Evolutionary conservation across 345 rosid species (phyloP), one percentile per base, ranked within the genome.

Genomic region (Hibiscus syriacus): DNA sequence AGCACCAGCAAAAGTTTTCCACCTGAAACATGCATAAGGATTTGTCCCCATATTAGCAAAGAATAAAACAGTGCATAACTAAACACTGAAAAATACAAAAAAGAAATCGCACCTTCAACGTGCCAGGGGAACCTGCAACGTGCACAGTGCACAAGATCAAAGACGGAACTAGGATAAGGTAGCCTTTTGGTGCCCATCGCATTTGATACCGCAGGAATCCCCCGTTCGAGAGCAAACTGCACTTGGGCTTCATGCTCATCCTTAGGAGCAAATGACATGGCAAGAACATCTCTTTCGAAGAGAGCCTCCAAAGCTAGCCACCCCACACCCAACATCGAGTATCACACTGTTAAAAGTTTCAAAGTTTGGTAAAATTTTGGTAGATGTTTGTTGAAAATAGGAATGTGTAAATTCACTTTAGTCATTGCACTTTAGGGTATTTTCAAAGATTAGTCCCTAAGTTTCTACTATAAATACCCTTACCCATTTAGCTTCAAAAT

Each of bases 41-140:
- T n/a, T n/a, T 46, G 64, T n/a, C 64, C 16, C 45, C 10, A 3
- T 11, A 3, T 39, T 39, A 39, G 45, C 1, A 11, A 39, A 39
- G n/a, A 11, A 11, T 8, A 10, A 9, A 39, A 39, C 45, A 39
- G 14, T 9, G 10, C 2, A 48, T 45, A 3, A 23, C 19, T 22
- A 29, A 16, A 17, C 9, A 26, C 30, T 17, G 19, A 6, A 71
- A 8, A 34, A 19, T 1, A 14, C 10, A 27, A 64, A n/a, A n/a
- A n/a, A 22, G 64, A 25, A 36, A 38, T 13, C 32, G 59, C 72
- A 86, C 97, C 97, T 91, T 91, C 97, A 57, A 82, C 75, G 74
- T 91, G 93, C 96, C 97, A 91, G 48, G 97, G 96, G 59, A 91
- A 96, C 73, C 97, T 89, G 64, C 97, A 91, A 54, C 96, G 90